These are phyloP conservation scores for Pestalotiopsis fici DNA, from an alignment of 2,329 filamentous ascomycete genomes.

Conservation along the genomic window DNA sequence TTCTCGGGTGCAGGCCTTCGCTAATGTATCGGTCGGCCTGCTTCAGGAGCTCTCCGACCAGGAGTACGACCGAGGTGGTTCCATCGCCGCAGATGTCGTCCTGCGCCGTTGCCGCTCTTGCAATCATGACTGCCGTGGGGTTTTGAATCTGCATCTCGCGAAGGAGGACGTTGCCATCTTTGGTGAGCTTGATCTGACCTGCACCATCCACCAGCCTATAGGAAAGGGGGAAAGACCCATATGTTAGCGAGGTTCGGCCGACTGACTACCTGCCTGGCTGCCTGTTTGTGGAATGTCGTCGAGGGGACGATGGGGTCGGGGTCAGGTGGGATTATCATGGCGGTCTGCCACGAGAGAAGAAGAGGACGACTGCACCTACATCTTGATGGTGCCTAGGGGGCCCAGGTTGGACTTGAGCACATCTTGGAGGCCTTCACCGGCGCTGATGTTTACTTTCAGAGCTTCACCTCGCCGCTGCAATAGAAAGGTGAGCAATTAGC, in stretches of 20 bases:
- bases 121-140: constrained; percentile 88
- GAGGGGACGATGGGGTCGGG: constrained; percentile 4
- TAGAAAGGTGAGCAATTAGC: constrained; percentile 26
- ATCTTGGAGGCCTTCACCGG: constrained; percentile 90
- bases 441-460: constrained; percentile 93
- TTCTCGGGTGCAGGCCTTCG: constrained; percentile 93
- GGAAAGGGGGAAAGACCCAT: background rate
- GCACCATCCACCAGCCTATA: constrained; percentile 68
- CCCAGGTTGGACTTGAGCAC: constrained; percentile 96
- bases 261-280: too few species aligned
- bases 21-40: constrained; percentile 95
- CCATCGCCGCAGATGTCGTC: constrained; percentile 98
- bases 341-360: background rate
- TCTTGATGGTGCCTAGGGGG: constrained; percentile 92
- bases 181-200: constrained; percentile 89
- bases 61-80: constrained; percentile 91
- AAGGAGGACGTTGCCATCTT: constrained; percentile 89
- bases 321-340: background rate
- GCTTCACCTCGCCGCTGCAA: constrained; percentile 91
- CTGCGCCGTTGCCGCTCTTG: constrained; percentile 87
- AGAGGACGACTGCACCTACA: constrained; percentile 54
- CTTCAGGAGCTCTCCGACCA: constrained; percentile 96
- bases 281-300: background rate
- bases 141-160: constrained; percentile 95
- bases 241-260: background rate